These are phyloP conservation scores for Hygrophorus russula DNA, from an alignment of 768 basidiomycete species.

Conservation along the genomic window DNA sequence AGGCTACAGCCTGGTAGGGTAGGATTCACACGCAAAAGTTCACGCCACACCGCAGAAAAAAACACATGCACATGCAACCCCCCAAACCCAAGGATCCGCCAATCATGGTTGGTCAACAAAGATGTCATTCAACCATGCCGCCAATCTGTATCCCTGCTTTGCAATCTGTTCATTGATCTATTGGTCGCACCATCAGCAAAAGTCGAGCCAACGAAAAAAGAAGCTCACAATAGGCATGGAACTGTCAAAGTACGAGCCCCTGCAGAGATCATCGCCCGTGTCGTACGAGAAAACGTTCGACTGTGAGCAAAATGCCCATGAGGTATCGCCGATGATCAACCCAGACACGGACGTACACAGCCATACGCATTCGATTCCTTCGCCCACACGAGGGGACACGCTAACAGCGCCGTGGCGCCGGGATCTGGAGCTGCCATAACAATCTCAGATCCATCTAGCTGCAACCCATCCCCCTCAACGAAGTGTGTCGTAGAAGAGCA, in stretches of 20 bases:
- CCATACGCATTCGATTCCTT: conserved; percentile 32
- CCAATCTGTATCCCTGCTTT: conserved; percentile 35
- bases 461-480: conserved; percentile 13
- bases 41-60: no score
- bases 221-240: conserved; percentile 23
- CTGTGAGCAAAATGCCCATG: conserved; percentile 13
- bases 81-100: no score
- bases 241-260: conserved; percentile 24
- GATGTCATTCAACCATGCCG: conserved; percentile 39
- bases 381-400: conserved; percentile 38
- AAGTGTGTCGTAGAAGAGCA: conserved; percentile 26
- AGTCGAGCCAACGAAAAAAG: background rate
- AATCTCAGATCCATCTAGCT: conserved; percentile 22
- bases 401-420: conserved; percentile 23
- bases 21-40: no score
- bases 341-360: conserved; percentile 22
- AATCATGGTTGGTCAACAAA: no score
- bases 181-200: conserved; percentile 2
- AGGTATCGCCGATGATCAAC: background rate
- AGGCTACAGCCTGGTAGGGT: no score
- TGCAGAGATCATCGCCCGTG: conserved; percentile 32
- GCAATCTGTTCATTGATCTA: conserved; percentile 36
- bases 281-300: conserved; percentile 31
- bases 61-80: no score
- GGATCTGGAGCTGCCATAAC: conserved; percentile 10